A percentile compares a stretch with the other conserved stretches of the same genome.
Evolutionary conservation across 768 basidiomycete genomes (phyloP).

Genomic region (Lactifluus pinguis): DNA sequence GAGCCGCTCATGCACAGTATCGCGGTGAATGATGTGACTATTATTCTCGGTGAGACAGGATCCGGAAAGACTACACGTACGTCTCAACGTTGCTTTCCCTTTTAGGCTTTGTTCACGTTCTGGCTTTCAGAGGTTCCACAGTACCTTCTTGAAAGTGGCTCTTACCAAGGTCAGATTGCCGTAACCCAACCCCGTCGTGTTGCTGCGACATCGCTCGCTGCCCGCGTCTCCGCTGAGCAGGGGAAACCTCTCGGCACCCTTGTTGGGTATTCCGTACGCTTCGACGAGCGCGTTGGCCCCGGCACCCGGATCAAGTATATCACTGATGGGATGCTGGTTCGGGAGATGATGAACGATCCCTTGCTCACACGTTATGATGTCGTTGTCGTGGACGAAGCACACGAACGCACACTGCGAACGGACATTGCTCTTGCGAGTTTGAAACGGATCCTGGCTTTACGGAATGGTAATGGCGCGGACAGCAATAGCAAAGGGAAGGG

Average conservation of each 20-base stretch:
- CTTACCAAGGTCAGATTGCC: conserved; percentile 70
- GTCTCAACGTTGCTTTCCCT: conserved; percentile 27
- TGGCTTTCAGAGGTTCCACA: conserved; percentile 79
- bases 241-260: conserved; percentile 58
- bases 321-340: conserved; percentile 96
- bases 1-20: conserved; percentile 70
- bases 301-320: conserved; percentile 90
- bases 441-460: conserved; percentile 63
- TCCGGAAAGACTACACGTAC: conserved; percentile 97
- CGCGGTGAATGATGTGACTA: conserved; percentile 67
- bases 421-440: conserved; percentile 89
- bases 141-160: conserved; percentile 78
- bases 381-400: conserved; percentile 92
- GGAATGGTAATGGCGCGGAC: conserved; percentile 43
- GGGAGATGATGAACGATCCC: conserved; percentile 78
- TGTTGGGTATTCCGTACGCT: conserved; percentile 94
- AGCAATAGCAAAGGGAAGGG: conserved; percentile 37
- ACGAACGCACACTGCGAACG: conserved; percentile 90
- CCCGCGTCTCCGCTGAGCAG: conserved; percentile 82
- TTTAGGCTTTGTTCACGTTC: background rate
- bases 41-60: conserved; percentile 93
- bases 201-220: conserved; percentile 90
- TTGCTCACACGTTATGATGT: conserved; percentile 76
- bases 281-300: conserved; percentile 69
- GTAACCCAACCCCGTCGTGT: conserved; percentile 94